Conservation (phyloP, 192 early-diverging fungal species). For the Allomyces javanicus region DNA sequence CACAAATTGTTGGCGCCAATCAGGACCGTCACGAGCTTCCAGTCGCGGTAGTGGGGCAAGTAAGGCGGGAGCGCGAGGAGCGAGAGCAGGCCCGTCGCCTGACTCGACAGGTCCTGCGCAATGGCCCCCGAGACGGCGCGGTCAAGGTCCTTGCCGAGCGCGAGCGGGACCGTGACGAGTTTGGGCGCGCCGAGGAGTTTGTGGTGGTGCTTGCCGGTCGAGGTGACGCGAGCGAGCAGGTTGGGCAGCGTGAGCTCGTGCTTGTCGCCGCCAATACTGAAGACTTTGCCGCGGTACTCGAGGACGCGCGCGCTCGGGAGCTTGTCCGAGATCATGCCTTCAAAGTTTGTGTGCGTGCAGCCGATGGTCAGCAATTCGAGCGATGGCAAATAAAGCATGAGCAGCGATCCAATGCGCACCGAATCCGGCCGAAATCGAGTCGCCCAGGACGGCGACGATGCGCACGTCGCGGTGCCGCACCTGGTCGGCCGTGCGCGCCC, state of each 20-base stretch:
- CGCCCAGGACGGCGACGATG: slow-evolving; percentile 24
- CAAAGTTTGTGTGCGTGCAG: no score
- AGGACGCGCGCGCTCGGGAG: slow-evolving; percentile 11
- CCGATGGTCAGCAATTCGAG: no score
- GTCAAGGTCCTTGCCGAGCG: slow-evolving; percentile 25
- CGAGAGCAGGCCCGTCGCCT: slow-evolving; percentile 15
- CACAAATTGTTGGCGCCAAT: slow-evolving; percentile 37
- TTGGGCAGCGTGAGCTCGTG: slow-evolving; percentile 25
- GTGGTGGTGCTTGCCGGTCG: slow-evolving; percentile 6
- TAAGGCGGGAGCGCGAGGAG: slow-evolving; percentile 14
- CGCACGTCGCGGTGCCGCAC: slow-evolving; percentile 20
- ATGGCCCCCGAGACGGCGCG: slow-evolving; percentile 29
- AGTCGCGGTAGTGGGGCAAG: slow-evolving; percentile 14
- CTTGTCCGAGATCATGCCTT: background rate
- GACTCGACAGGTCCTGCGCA: slow-evolving; percentile 14
- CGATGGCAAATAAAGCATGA: no score
- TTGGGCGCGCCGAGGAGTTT: background rate
- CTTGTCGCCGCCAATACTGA: slow-evolving; percentile 24
- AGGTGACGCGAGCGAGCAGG: slow-evolving; percentile 22
- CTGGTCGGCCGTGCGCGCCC: background rate
- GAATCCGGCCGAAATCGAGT: slow-evolving; percentile 33
- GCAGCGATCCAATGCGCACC: slow-evolving; percentile 25
- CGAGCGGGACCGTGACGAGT: slow-evolving; percentile 2
- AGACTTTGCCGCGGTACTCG: slow-evolving; percentile 31
- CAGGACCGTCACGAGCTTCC: slow-evolving; percentile 31